Percentiles rank a stretch among this genome's conserved stretches.
Evolutionary conservation across 1,284 basidiomycete species (phyloP).

Genomic region (Golubevia pallescens): DNA sequence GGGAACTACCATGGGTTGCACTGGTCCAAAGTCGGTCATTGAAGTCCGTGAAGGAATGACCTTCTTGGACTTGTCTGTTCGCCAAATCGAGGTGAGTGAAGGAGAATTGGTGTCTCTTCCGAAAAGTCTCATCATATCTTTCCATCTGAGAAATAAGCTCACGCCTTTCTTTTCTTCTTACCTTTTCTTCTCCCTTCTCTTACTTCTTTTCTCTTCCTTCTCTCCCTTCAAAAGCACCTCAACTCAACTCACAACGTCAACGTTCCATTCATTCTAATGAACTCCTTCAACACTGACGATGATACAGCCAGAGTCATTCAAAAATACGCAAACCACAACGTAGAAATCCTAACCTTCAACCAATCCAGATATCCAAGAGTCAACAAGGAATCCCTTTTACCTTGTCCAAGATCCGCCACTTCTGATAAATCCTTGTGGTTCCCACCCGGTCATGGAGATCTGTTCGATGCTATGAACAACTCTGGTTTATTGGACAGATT

Average conservation of each 20-base stretch:
- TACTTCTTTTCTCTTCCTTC: no score
- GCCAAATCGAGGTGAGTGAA: constrained; percentile 81
- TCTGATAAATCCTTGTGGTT: constrained; percentile 93
- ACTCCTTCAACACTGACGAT: constrained; percentile 92
- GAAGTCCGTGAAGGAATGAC: constrained; percentile 80
- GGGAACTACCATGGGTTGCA: constrained; percentile 91
- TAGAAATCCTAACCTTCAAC: constrained; percentile 84
- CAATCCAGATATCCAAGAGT: constrained; percentile 98
- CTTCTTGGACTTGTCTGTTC: constrained; percentile 94
- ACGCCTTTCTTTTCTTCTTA: neutral
- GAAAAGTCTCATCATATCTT: no score
- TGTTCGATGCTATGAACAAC: constrained; percentile 91
- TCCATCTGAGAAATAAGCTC: no score
- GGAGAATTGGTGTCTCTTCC: neutral
- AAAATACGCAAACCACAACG: constrained; percentile 98
- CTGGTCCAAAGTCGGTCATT: constrained; percentile 70
- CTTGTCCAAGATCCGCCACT: constrained; percentile 82
- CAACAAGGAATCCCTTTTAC: constrained; percentile 90
- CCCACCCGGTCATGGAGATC: constrained; percentile 97
- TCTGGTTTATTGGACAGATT: constrained; percentile 96
- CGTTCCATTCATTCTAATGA: constrained; percentile 99
- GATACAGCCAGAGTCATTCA: constrained; percentile 76
- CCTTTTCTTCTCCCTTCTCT: neutral
- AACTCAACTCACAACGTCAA: constrained; percentile 73
- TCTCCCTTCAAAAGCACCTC: no score